Conservation (phyloP, 257 asterid genomes). For the Cinchona pubescens region DNA sequence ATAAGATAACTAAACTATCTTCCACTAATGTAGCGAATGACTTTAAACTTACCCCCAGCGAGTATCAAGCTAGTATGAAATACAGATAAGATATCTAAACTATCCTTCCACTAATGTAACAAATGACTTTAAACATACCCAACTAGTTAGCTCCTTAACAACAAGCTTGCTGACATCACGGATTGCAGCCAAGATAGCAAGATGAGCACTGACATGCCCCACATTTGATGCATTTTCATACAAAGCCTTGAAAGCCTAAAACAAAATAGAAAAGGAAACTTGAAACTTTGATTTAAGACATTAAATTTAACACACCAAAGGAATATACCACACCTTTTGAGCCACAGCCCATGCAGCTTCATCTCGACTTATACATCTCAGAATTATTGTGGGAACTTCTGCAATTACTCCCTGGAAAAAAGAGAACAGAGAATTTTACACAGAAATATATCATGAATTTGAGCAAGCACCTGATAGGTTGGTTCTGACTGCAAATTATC, state of each 20-base stretch:
- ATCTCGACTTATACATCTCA: conserved; percentile 87
- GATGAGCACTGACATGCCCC: conserved; percentile 73
- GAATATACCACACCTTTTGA: conserved; percentile 59
- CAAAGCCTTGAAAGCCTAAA: conserved; percentile 85
- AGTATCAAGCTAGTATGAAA: not conserved
- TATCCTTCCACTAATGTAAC: not conserved
- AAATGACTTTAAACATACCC: conserved; percentile 53
- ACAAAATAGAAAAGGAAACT: conserved; percentile 12
- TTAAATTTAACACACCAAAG: conserved; percentile 7
- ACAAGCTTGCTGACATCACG: conserved; percentile 99
- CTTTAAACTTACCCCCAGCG: conserved; percentile 54
- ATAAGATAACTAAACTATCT: not conserved
- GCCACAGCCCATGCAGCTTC: conserved; percentile 98
- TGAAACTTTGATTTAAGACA: conserved; percentile 11
- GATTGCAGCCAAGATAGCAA: conserved; percentile 71
- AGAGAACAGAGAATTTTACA: not conserved
- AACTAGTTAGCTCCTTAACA: conserved; percentile 94
- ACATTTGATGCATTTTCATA: conserved; percentile 74
- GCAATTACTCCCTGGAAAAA: conserved; percentile 64
- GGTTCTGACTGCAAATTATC: not conserved
- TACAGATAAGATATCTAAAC: not conserved
- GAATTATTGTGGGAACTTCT: conserved; percentile 88
- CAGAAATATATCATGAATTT: not conserved
- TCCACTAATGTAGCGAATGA: not conserved
- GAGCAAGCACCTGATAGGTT: not conserved